These are phyloP conservation scores for Stagonosporopsis cucurbitacearum DNA, from an alignment of 2,329 filamentous ascomycete species.

Conservation along the genomic window DNA sequence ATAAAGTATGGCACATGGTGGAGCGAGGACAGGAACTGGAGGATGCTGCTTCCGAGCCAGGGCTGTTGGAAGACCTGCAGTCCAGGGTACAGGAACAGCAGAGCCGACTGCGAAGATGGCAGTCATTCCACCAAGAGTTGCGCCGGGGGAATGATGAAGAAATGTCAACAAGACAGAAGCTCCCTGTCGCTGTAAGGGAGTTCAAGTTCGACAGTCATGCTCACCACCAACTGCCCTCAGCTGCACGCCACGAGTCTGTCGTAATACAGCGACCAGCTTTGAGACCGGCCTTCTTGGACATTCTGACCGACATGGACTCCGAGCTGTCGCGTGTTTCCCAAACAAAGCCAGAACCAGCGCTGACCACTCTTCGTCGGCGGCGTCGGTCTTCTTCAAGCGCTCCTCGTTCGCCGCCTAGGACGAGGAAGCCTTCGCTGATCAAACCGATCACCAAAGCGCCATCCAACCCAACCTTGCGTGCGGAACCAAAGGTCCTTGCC, in stretches of 20 bases:
- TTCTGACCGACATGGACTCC: conserved; percentile 41
- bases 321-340: conserved; percentile 34
- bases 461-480: conserved; percentile 16
- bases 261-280: conserved; percentile 19
- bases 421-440: conserved; percentile 26
- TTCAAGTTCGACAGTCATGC: conserved; percentile 45
- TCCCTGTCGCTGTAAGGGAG: conserved; percentile 16
- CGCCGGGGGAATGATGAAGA: conserved; percentile 19
- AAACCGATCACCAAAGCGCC: conserved; percentile 24
- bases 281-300: conserved; percentile 29
- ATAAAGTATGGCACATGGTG: conserved; percentile 73
- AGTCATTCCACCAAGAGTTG: conserved; percentile 64
- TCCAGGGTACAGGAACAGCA: conserved; percentile 70
- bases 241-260: conserved; percentile 16
- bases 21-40: conserved; percentile 65
- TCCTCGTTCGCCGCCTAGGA: conserved; percentile 28
- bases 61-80: conserved; percentile 75
- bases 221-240: conserved; percentile 34
- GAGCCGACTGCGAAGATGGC: conserved; percentile 74
- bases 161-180: conserved; percentile 5
- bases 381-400: conserved; percentile 30
- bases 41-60: conserved; percentile 59
- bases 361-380: conserved; percentile 20
- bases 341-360: conserved; percentile 21
- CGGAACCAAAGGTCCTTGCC: conserved; percentile 21